Evolutionary conservation across 2,329 filamentous ascomycete genomes (phyloP), one percentile per base, ranked within the genome.

Genomic region (Ciborinia camelliae): DNA sequence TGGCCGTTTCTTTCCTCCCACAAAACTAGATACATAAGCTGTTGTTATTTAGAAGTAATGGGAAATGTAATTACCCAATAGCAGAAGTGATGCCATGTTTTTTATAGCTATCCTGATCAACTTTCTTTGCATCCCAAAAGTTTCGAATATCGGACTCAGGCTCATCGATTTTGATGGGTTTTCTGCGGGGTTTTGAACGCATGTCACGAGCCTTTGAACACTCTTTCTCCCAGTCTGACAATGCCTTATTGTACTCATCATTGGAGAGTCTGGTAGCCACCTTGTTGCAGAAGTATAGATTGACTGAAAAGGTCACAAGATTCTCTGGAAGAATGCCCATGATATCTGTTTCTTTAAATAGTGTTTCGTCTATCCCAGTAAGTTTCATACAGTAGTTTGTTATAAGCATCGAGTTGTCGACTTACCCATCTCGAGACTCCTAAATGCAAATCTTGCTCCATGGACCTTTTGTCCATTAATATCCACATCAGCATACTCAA

Each of bases 101-200:
- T 23, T 64, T 63, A 20, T 43, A 66, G 41, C 41, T 68, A 26
- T 65, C 57, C 10, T 37, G 20, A 47, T 66, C 64, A 6, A 68
- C 41, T 20, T 43, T 54, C 15, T 52, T 39, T 12, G 39, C 57
- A 48, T 66, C 43, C 57, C 30, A 61, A 5, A 43, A 15, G 6
- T 43, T 43, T 43, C 37, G 37, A n/a, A 3, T 4, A 5, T 41
- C 20, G 4, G 37, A 7, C 23, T 20, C 20, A 9, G 37, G 9
- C 23, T 20, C 14, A 5, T 41, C 8, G 18, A 12, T 18, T 43
- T 18, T 14, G 30, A 14, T 18, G 14, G 15, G 43, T 12, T 47
- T 15, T 47, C 30, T 18, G 28, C 14, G 20, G 35, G 20, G 28
- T 32, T n/a, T 9, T 4, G 3, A 8, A 14, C 20, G 10, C 14